Evolutionary conservation across 1,284 basidiomycete genomes (phyloP).

Genomic region (Marasmius oreades): DNA sequence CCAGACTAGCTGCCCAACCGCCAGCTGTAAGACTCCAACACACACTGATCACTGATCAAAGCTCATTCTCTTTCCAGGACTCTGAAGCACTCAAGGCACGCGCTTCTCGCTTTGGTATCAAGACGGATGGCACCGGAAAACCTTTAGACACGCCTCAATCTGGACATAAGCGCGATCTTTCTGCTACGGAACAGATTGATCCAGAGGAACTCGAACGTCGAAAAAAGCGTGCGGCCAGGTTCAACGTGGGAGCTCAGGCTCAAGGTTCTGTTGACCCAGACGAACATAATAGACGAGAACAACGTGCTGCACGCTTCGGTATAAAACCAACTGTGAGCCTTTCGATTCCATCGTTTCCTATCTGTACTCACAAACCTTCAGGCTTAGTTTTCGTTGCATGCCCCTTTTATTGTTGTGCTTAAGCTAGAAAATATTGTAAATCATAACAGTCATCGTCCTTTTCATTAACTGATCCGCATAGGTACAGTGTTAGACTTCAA

Average conservation of each 20-base stretch:
- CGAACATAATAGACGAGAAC: background rate
- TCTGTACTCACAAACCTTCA: no score
- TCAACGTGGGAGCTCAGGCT: slow-evolving; percentile 35
- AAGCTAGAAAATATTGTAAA: no score
- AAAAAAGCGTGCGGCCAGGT: slow-evolving; percentile 61
- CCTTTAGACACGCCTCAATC: slow-evolving; percentile 1
- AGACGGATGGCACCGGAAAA: slow-evolving; percentile 7
- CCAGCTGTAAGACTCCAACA: no score
- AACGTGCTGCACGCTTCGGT: background rate
- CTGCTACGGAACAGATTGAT: slow-evolving; percentile 33
- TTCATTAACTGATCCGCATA: no score
- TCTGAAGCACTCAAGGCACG: slow-evolving; percentile 44
- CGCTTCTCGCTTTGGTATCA: slow-evolving; percentile 49
- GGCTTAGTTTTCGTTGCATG: no score
- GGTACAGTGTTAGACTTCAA: no score
- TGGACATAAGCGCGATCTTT: background rate
- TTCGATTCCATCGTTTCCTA: no score
- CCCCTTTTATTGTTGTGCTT: no score
- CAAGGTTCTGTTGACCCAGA: background rate
- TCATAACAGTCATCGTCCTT: no score
- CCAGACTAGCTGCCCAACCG: no score
- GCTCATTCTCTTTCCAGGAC: slow-evolving; percentile 32
- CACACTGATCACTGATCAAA: no score
- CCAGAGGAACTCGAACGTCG: slow-evolving; percentile 55
- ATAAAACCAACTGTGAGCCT: background rate